Base-by-base conservation (phyloP, 495 filamentous ascomycete genomes). In the Hyphodiscus hymeniophilus region DNA sequence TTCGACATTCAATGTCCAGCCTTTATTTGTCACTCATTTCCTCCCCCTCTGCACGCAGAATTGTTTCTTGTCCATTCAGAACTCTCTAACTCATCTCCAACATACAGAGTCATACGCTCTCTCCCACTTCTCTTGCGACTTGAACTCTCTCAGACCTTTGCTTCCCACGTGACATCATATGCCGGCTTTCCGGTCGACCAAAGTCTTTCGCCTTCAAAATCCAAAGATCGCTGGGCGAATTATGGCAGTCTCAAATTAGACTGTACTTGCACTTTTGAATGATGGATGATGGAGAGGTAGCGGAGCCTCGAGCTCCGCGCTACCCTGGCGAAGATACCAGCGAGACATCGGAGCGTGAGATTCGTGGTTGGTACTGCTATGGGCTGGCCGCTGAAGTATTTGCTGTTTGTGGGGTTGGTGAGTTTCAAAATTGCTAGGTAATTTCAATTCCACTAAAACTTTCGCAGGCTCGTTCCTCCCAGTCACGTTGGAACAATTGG, bases 331-430 rank as follows among this genome's bases (percentile, higher is more conserved):
- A 97, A 66, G 92, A 98, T 63, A 84, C 81, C 18, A 80, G 91
- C n/a, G 73, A 80, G 24, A 98, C 92, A 3, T 94, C 85, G 56
- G 72, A 66, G 46, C 87, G 83, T 58, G 92, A 98, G 71, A 75
- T 96, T 33, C 76, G 76, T 10, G 92, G 92, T 32, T 98, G 90
- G 84, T 97, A 95, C 66, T 83, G 83, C 48, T 97, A 97, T 72
- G 86, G 84, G 34, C 95, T 91, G 73, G 92, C 92, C 17, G 88
- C 91, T 17, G 92, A 98, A 65, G 89, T 95, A 31, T 98, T 95
- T 60, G 87, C 92, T 13, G 84, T 98, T 28, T 98, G 92, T 62
- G 91, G 90, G 80, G 71, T 73, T 71, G 73, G 59, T 60, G 45
- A 21, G 55, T 35, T 32, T 17, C 17, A 23, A 28, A 20, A 23